Base-by-base conservation (phyloP, 495 filamentous ascomycete genomes). In the Neurospora tetraspora region DNA sequence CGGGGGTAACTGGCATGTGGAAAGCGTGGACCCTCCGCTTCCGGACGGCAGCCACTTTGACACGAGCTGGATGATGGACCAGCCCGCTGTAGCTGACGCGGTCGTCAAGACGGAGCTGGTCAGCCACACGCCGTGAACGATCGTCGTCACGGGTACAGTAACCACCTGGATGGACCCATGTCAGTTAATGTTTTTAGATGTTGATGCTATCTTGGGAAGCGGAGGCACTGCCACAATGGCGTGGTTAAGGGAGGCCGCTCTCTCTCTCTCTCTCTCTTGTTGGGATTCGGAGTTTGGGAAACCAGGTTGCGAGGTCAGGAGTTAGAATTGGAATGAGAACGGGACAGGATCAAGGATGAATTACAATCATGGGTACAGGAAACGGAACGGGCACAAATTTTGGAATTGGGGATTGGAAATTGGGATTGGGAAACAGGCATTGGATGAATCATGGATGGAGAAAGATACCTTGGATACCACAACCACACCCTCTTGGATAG, bases 21-120 rank as follows among this genome's bases (percentile, higher is more conserved):
- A 34, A 65, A 65, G 27, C 14, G 53, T 65, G 27, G 53, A 65
- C 53, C 53, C 53, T 65, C 53, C 53, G 53, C 53, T 65, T 34
- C 40, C 73, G n/a, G 79, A 79, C 4, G 47, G 53, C 14, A 71
- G 70, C 23, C 75, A 78, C 37, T 77, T 78, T 37, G 78, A 79
- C 36, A 73, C 65, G 43, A 76, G 70, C 68, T 80, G 78, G 78
- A 65, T 65, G 27, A 65, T 27, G 53, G 53, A 65, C 27, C 53
- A 65, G 14, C 53, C 53, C 23, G 14, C 27, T 16, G 53, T 36
- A 16, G 53, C 53, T 36, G 53, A 65, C 2, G 27, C 53, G 14
- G 23, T 65, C 23, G 53, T 65, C 12, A 65, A 65, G 53, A 36
- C 53, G 53, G 53, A 65, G 53, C 53, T 65, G 27, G 27, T 34